phyloP scores from a whole-genome alignment of 768 basidiomycete species.

The Agaricus subrufescens region DNA sequence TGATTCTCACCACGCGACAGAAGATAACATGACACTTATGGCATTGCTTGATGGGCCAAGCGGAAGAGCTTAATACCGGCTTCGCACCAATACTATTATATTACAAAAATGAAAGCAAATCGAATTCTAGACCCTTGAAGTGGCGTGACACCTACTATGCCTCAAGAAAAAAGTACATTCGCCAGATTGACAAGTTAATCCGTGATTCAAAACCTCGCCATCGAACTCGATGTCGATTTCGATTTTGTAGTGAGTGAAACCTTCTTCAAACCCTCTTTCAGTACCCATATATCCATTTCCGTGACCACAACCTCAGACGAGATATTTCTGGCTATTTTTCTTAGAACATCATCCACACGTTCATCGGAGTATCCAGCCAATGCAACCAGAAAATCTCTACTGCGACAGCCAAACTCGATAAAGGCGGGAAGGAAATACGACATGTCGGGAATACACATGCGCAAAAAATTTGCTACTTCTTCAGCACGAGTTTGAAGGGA shows the following conservation, averaged over 20 bases:
- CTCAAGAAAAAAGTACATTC: no score
- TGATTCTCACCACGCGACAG: no score
- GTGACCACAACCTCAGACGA: not conserved
- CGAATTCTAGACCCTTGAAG: no score
- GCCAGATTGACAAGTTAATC: no score
- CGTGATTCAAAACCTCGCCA: no score
- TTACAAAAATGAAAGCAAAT: no score
- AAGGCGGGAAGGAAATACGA: not conserved
- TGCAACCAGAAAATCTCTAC: not conserved
- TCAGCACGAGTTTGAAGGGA: not conserved
- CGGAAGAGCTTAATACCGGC: no score
- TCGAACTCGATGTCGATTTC: no score
- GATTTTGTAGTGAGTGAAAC: not conserved
- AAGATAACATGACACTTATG: no score
- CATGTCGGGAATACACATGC: constrained; percentile 5
- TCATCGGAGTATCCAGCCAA: not conserved
- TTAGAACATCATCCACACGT: constrained; percentile 6
- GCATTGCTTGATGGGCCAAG: no score
- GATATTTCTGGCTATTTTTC: not conserved
- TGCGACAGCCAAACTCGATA: constrained; percentile 8
- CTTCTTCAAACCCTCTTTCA: not conserved
- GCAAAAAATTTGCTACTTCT: not conserved
- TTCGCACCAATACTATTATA: no score
- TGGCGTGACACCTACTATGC: no score
- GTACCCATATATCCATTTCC: not conserved